A percentile compares a stretch with the other conserved stretches of the same genome.
Evolutionary conservation across 2,329 filamentous ascomycete species (phyloP).

Genomic region (Epichloe elymi): DNA sequence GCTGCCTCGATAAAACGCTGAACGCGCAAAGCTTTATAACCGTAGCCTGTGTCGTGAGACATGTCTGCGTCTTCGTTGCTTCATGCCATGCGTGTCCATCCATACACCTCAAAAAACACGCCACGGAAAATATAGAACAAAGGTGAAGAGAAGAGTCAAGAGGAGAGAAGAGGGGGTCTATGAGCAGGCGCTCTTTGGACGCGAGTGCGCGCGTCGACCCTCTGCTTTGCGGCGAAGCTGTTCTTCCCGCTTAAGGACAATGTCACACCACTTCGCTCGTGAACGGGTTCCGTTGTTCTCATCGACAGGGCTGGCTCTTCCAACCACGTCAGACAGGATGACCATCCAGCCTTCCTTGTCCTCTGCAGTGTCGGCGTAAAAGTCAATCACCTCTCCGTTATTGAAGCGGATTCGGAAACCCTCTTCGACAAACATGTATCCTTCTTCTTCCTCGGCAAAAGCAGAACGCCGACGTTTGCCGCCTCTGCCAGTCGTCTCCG

Average conservation of each 20-base stretch:
- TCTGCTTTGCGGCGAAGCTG: conserved; percentile 41
- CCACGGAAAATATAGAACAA: background rate
- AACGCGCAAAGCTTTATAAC: background rate
- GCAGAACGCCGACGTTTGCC: conserved; percentile 81
- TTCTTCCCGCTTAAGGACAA: conserved; percentile 52
- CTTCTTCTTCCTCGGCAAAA: conserved; percentile 96
- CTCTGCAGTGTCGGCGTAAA: conserved; percentile 79
- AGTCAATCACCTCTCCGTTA: conserved; percentile 96
- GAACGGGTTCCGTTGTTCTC: conserved; percentile 27
- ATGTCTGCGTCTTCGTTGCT: conserved; percentile 1
- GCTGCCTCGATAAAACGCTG: background rate
- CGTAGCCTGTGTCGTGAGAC: background rate
- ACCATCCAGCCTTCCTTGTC: conserved; percentile 95
- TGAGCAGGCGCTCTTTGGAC: conserved; percentile 43
- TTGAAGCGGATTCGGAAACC: conserved; percentile 98
- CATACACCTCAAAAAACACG: background rate
- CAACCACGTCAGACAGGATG: conserved; percentile 60
- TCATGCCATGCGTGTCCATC: background rate
- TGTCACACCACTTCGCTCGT: conserved; percentile 52
- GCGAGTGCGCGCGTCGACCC: conserved; percentile 37
- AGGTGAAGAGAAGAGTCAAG: background rate
- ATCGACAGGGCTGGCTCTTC: conserved; percentile 37
- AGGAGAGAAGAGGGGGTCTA: background rate
- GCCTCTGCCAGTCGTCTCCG: conserved; percentile 62
- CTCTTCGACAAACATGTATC: conserved; percentile 99